Conservation (phyloP, 805 yeast genomes). For the Saccharomycopsis fibuligera region DNA sequence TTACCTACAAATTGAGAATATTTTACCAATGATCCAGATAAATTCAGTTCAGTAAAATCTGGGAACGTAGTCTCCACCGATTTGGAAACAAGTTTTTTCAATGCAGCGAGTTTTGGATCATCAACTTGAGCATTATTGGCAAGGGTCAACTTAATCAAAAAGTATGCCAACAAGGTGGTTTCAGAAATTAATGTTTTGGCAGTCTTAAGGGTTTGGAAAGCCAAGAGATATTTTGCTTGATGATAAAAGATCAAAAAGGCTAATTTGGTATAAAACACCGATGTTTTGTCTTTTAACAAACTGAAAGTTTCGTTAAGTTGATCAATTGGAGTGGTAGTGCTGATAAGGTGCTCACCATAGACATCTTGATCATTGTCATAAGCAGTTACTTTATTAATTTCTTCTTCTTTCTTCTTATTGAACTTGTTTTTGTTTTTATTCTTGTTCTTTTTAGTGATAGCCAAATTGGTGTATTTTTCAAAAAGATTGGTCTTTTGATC, state of each 20-base stretch:
- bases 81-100: constrained; percentile 13
- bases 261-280: constrained; percentile 13
- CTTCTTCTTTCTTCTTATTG: constrained; percentile 12
- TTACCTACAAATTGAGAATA: neutral
- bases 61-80: constrained; percentile 6
- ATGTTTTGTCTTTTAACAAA: constrained; percentile 6
- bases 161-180: constrained; percentile 9
- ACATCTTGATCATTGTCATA: constrained; percentile 18
- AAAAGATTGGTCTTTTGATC: constrained; percentile 10
- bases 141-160: constrained; percentile 5
- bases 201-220: constrained; percentile 16
- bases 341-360: constrained; percentile 12
- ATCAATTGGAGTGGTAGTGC: constrained; percentile 6
- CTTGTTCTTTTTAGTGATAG: constrained; percentile 10
- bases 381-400: constrained; percentile 6
- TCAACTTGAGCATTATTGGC: constrained; percentile 2
- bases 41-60: constrained; percentile 5
- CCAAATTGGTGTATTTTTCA: constrained; percentile 6
- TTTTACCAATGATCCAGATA: constrained; percentile 5
- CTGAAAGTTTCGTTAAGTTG: constrained; percentile 4
- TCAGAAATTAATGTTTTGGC: neutral
- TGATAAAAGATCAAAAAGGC: constrained; percentile 9
- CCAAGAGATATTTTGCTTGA: constrained; percentile 16
- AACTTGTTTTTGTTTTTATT: constrained; percentile 12
- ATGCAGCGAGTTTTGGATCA: constrained; percentile 11